Percentiles rank a stretch among this genome's conserved stretches.
Evolutionary conservation across 2,329 filamentous ascomycete genomes (phyloP).

Genomic region (Chaetomium strumarium): DNA sequence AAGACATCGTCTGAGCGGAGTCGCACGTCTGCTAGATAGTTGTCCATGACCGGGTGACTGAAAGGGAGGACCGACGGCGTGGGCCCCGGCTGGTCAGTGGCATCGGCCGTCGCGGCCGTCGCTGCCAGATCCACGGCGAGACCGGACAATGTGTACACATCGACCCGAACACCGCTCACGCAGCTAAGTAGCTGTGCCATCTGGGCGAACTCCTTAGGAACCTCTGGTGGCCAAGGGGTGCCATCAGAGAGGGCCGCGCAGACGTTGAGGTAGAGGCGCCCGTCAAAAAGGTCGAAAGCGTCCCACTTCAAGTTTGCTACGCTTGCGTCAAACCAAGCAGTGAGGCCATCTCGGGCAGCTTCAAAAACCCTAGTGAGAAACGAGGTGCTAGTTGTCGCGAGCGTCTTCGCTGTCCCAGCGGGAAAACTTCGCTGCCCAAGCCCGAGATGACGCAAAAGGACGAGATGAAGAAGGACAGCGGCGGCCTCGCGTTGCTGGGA

Average conservation of each 20-base stretch:
- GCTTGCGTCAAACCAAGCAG: not conserved
- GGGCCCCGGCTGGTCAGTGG: not conserved
- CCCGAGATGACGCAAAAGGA: not conserved
- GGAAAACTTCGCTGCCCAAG: not conserved
- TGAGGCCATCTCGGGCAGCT: not conserved
- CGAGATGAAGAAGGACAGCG: not conserved
- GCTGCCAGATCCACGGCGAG: not conserved
- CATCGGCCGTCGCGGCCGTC: not conserved
- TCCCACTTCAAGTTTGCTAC: not conserved
- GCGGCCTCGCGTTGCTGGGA: not conserved
- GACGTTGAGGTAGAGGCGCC: not conserved
- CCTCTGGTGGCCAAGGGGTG: not conserved
- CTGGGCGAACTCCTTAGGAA: not conserved
- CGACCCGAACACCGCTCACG: not conserved
- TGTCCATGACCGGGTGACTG: not conserved
- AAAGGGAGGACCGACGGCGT: not conserved
- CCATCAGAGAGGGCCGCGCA: not conserved
- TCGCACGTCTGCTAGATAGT: not conserved
- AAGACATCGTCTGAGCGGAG: not conserved
- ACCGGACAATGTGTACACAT: not conserved
- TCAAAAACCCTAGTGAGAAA: not conserved
- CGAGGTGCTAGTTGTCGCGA: not conserved
- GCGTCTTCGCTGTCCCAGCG: not conserved
- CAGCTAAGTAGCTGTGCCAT: not conserved
- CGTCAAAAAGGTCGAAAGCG: not conserved